Conservation (phyloP, 2,329 filamentous ascomycete genomes). For the Geosmithia putterillii region DNA sequence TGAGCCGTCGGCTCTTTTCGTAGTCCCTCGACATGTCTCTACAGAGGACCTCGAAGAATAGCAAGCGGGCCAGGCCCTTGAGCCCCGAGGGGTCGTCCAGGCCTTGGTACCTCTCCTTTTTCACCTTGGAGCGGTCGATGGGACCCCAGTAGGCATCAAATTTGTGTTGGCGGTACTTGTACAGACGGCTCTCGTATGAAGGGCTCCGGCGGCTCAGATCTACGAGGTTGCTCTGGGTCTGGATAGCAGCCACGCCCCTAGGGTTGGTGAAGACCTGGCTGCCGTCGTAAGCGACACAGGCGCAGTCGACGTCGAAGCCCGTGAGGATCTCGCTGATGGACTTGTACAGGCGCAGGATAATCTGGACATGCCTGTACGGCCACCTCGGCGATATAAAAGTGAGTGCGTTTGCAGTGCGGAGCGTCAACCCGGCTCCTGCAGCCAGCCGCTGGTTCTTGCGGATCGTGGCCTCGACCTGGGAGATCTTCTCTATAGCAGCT, state of each 20-base stretch:
- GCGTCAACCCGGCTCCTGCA: slow-evolving; percentile 8
- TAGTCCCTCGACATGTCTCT: background rate
- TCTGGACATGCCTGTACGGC: slow-evolving; percentile 62
- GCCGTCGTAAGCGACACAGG: slow-evolving; percentile 70
- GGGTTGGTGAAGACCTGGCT: slow-evolving; percentile 61
- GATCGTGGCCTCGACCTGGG: slow-evolving; percentile 55
- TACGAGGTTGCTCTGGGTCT: slow-evolving; percentile 63
- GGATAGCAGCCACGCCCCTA: slow-evolving; percentile 57
- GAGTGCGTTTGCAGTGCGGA: slow-evolving; percentile 67
- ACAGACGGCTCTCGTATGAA: slow-evolving; percentile 67
- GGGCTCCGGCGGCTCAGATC: slow-evolving; percentile 63
- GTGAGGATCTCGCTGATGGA: slow-evolving; percentile 75
- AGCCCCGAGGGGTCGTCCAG: background rate
- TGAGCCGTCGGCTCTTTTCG: background rate
- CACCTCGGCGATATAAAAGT: slow-evolving; percentile 62
- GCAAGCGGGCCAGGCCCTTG: slow-evolving; percentile 2
- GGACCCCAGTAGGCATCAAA: slow-evolving; percentile 65
- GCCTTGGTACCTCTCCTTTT: slow-evolving; percentile 15
- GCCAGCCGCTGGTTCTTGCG: slow-evolving; percentile 55
- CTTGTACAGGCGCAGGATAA: slow-evolving; percentile 69
- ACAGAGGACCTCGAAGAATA: slow-evolving; percentile 2
- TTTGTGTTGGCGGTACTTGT: slow-evolving; percentile 64
- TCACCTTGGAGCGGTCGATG: slow-evolving; percentile 56
- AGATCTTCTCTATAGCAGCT: slow-evolving; percentile 58
- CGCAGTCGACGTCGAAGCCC: slow-evolving; percentile 80